These are phyloP conservation scores for Lachnellula occidentalis DNA, from an alignment of 2,329 filamentous ascomycete species.

Conservation along the genomic window DNA sequence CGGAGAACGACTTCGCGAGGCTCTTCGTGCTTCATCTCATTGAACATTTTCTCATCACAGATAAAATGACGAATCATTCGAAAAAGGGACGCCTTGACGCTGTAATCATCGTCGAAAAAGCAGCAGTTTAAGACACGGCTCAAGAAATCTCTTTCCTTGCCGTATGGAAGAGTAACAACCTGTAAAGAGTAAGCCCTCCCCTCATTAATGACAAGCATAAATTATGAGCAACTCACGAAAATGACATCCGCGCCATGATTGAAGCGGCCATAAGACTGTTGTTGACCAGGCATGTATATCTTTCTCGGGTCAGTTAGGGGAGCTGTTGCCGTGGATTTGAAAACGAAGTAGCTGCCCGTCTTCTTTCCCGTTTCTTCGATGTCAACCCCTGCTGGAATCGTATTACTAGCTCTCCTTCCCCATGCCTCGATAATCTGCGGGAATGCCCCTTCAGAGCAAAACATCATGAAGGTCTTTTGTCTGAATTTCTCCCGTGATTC, in stretches of 20 bases:
- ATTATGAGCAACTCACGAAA: slow-evolving; percentile 15
- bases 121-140: slow-evolving; percentile 20
- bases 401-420: slow-evolving; percentile 8
- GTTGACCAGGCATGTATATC: background rate
- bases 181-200: slow-evolving; percentile 4
- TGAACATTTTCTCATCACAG: slow-evolving; percentile 10
- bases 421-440: slow-evolving; percentile 19
- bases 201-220: background rate
- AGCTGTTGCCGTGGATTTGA: slow-evolving; percentile 15
- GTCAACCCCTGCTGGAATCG: slow-evolving; percentile 2
- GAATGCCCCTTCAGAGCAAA: slow-evolving; percentile 17
- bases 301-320: background rate
- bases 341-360: slow-evolving; percentile 26
- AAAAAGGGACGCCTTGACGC: slow-evolving; percentile 19
- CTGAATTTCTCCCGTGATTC: slow-evolving; percentile 17
- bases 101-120: slow-evolving; percentile 7
- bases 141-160: slow-evolving; percentile 12
- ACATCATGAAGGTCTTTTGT: slow-evolving; percentile 24
- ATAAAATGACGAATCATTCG: slow-evolving; percentile 21
- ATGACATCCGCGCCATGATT: slow-evolving; percentile 20
- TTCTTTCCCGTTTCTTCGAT: slow-evolving; percentile 7
- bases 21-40: slow-evolving; percentile 8
- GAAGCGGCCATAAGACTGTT: background rate
- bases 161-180: slow-evolving; percentile 15
- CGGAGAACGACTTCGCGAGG: slow-evolving; percentile 6